Conservation (phyloP, 805 yeast species). For the Starmerella apicola region DNA sequence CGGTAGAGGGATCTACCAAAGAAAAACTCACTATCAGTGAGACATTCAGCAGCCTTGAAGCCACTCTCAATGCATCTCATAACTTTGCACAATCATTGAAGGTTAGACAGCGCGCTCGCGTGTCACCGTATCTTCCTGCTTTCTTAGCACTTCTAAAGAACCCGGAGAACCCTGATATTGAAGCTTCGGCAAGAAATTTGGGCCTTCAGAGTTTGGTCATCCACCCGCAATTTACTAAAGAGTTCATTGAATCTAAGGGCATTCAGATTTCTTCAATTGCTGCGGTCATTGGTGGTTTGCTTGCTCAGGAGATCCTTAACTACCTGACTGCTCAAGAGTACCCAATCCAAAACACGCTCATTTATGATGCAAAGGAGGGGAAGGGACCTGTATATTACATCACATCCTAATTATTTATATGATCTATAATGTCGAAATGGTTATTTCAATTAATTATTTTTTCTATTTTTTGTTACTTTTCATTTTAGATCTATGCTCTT, state of each 20-base stretch:
- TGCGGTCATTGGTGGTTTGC: constrained; percentile 78
- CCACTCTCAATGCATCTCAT: constrained; percentile 14
- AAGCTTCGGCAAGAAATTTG: constrained; percentile 23
- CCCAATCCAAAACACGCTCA: constrained; percentile 69
- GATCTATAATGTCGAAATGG: no score
- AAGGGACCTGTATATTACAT: constrained; percentile 61
- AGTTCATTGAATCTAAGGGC: constrained; percentile 27
- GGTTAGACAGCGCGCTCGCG: constrained; percentile 31
- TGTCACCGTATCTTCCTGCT: constrained; percentile 48
- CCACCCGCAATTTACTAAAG: constrained; percentile 28
- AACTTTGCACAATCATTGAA: constrained; percentile 15
- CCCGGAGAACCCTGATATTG: constrained; percentile 23
- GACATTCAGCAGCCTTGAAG: constrained; percentile 17
- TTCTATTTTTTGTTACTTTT: no score
- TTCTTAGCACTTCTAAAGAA: constrained; percentile 44
- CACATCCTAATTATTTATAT: no score
- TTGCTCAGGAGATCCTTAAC: constrained; percentile 86
- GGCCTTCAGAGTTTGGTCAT: constrained; percentile 38
- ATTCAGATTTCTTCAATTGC: constrained; percentile 72
- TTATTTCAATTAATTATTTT: no score
- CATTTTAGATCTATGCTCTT: no score
- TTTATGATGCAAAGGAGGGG: constrained; percentile 59
- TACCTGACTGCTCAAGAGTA: constrained; percentile 59
- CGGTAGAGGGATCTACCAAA: constrained; percentile 29
- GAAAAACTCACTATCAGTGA: constrained; percentile 28